Evolutionary conservation across 495 filamentous ascomycete species (phyloP).

Genomic region (Thermothielavioides terrestris): DNA sequence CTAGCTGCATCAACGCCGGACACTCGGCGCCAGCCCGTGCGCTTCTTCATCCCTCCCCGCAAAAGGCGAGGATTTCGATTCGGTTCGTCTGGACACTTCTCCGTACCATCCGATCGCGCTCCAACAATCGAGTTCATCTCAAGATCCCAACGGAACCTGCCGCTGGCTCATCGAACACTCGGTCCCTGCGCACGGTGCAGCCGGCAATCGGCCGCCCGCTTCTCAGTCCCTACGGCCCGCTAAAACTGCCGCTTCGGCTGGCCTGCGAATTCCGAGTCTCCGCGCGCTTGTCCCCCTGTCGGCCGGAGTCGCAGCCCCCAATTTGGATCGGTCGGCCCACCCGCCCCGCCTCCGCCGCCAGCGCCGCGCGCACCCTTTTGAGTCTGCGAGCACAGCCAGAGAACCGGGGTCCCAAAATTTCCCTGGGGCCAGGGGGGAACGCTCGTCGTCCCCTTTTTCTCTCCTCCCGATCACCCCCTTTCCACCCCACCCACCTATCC

Average conservation of each 20-base stretch:
- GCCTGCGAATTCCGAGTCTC: constrained; percentile 7
- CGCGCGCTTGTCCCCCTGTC: constrained; percentile 10
- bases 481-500: constrained; percentile 2
- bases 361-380: background rate
- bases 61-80: background rate
- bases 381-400: constrained; percentile 6
- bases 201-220: constrained; percentile 7
- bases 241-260: constrained; percentile 17
- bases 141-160: background rate
- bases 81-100: background rate
- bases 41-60: background rate
- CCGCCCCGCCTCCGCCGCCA: no score
- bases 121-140: background rate
- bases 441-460: background rate
- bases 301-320: constrained; percentile 14
- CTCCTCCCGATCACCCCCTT: background rate
- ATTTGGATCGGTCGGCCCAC: constrained; percentile 9
- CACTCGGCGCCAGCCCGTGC: background rate
- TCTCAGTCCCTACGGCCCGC: constrained; percentile 10
- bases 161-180: background rate
- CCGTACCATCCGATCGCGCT: background rate
- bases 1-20: background rate
- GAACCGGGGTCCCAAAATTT: constrained; percentile 5
- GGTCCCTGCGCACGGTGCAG: constrained; percentile 3
- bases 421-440: constrained; percentile 1